Conservation (phyloP, 2,329 filamentous ascomycete species). For the Colletotrichum sp. region DNA sequence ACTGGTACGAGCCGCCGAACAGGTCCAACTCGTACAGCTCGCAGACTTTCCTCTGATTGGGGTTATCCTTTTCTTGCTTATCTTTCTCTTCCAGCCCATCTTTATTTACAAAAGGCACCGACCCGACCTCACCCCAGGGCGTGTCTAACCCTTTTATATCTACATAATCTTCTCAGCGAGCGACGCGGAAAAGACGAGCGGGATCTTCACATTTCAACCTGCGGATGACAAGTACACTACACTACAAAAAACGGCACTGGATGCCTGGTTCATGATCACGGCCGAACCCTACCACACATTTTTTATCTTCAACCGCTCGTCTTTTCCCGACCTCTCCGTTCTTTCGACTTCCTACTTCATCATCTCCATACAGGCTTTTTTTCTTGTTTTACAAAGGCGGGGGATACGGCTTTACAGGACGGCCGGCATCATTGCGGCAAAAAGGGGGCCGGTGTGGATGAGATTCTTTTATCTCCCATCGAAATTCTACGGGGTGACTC, state of each 20-base stretch:
- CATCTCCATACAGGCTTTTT: not conserved
- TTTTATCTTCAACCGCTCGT: not conserved
- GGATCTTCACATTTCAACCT: not conserved
- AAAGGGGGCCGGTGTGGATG: not conserved
- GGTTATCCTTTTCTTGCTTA: not conserved
- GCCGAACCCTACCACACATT: not conserved
- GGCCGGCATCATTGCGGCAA: not conserved
- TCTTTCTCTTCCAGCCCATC: not conserved
- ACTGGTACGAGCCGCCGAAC: conserved; percentile 78
- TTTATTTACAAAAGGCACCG: not conserved
- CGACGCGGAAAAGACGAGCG: not conserved
- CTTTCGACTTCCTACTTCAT: too few relatives aligned
- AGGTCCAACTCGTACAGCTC: conserved; percentile 28
- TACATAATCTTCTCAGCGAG: not conserved
- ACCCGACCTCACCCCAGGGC: not conserved
- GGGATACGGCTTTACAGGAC: not conserved
- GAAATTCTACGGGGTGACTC: not conserved
- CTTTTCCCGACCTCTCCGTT: not conserved
- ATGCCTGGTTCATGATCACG: conserved; percentile 3
- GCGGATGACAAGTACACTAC: not conserved
- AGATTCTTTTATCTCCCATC: not conserved
- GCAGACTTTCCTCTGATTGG: conserved; percentile 11
- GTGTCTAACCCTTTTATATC: not conserved
- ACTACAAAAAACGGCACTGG: conserved; percentile 1
- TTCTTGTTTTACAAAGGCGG: not conserved